Conservation (phyloP, 805 yeast genomes). For the Nakazawaea ishiwadae region DNA sequence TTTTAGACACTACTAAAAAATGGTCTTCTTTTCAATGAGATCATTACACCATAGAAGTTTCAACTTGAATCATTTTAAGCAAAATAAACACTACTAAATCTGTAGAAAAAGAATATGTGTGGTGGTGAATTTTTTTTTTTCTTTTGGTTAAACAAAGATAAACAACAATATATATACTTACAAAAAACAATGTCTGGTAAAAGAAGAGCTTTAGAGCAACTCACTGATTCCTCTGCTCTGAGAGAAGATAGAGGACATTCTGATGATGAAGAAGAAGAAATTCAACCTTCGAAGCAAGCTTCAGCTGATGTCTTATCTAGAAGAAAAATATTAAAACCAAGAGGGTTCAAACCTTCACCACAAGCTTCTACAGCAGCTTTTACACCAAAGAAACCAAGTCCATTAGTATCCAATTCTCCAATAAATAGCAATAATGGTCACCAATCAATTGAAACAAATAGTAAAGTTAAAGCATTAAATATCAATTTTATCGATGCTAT, state of each 20-base stretch:
- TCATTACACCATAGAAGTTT: too few species aligned
- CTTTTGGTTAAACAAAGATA: too few species aligned
- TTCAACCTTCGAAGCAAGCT: conserved; percentile 37
- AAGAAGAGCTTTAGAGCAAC: conserved; percentile 62
- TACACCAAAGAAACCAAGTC: conserved; percentile 12
- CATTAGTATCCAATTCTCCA: conserved; percentile 11
- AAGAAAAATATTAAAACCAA: conserved; percentile 46
- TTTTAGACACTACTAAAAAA: too few species aligned
- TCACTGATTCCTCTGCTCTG: conserved; percentile 49
- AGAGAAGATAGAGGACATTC: conserved; percentile 18
- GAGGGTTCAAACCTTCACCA: conserved; percentile 3
- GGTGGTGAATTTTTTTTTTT: too few species aligned
- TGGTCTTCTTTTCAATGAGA: too few species aligned
- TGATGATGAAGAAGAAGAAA: conserved; percentile 36
- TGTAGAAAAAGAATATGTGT: too few species aligned
- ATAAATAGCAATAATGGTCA: background rate
- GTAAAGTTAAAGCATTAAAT: conserved; percentile 62
- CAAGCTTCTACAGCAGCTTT: background rate
- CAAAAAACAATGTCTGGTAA: conserved; percentile 48
- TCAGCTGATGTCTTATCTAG: conserved; percentile 57
- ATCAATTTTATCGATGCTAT: conserved; percentile 50
- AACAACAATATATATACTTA: too few species aligned
- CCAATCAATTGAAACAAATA: conserved; percentile 30
- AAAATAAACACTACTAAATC: too few species aligned
- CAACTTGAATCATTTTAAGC: too few species aligned